Evolutionary conservation across 2,329 filamentous ascomycete genomes (phyloP).

Genomic region (Phaeosphaeriaceae sp.): DNA sequence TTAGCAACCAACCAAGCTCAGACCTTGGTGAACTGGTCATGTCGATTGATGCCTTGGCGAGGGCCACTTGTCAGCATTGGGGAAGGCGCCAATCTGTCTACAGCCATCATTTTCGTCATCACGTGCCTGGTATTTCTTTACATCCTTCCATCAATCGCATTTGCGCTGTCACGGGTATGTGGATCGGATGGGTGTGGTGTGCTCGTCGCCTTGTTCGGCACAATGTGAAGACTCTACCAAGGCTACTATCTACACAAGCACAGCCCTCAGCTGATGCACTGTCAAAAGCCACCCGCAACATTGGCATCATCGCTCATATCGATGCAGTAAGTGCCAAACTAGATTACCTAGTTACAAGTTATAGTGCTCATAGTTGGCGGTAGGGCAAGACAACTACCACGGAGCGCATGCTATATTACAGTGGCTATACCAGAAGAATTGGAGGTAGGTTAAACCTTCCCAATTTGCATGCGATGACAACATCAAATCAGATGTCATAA

Average conservation of each 20-base stretch:
- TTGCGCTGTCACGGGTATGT: slow-evolving; percentile 38
- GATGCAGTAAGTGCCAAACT: slow-evolving; percentile 72
- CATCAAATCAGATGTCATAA: neutral
- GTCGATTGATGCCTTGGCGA: slow-evolving; percentile 22
- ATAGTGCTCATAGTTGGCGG: slow-evolving; percentile 4
- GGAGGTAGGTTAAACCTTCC: slow-evolving; percentile 60
- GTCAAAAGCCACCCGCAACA: slow-evolving; percentile 83
- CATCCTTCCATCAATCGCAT: slow-evolving; percentile 9
- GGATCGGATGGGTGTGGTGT: slow-evolving; percentile 42
- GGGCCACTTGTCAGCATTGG: slow-evolving; percentile 30
- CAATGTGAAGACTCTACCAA: slow-evolving; percentile 37
- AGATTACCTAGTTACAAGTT: neutral
- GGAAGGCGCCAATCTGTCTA: slow-evolving; percentile 33
- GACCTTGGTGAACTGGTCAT: slow-evolving; percentile 27
- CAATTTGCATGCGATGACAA: no score
- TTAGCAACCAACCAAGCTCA: slow-evolving; percentile 10
- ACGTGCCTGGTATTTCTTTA: slow-evolving; percentile 27
- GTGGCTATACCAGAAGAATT: slow-evolving; percentile 83
- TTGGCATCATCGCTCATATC: slow-evolving; percentile 98
- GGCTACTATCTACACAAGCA: slow-evolving; percentile 38
- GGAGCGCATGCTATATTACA: slow-evolving; percentile 98
- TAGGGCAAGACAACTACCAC: slow-evolving; percentile 96
- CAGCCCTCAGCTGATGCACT: slow-evolving; percentile 43
- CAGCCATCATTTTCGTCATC: slow-evolving; percentile 25
- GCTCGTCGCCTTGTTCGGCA: slow-evolving; percentile 41